phyloP scores from a whole-genome alignment of 2,329 filamentous ascomycete genomes.

The Hypoxylon sp. region DNA sequence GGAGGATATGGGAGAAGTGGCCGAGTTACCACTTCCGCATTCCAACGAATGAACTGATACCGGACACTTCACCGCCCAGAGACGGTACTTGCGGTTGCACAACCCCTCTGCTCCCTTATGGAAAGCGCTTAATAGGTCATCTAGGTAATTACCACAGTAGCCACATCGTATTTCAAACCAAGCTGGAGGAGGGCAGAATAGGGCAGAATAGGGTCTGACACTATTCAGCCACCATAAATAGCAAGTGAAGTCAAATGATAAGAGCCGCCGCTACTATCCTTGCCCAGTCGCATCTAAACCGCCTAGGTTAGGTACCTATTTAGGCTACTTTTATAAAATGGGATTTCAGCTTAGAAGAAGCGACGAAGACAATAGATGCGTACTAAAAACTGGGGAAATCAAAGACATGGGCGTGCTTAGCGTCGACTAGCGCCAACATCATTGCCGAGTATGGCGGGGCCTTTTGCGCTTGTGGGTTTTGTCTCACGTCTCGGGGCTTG shows the following conservation, averaged over 20 bases:
- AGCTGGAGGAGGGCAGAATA: too few relatives aligned
- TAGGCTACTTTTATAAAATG: neutral
- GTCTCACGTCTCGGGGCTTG: slow-evolving; percentile 31
- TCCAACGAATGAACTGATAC: neutral
- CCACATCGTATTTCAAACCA: too few relatives aligned
- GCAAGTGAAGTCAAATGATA: neutral
- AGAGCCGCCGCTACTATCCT: neutral
- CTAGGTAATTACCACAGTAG: neutral
- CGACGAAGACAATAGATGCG: neutral
- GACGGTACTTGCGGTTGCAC: neutral
- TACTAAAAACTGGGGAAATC: neutral
- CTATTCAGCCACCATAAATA: neutral
- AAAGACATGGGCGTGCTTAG: neutral
- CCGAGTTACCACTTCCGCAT: neutral
- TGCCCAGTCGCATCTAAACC: neutral
- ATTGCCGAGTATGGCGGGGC: slow-evolving; percentile 1
- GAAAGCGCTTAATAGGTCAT: neutral
- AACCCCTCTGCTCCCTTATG: neutral
- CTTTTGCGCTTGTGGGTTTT: slow-evolving; percentile 20
- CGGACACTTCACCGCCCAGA: neutral
- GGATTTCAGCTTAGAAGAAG: neutral
- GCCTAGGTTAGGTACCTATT: too few relatives aligned
- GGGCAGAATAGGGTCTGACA: too few relatives aligned
- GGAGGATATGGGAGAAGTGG: neutral
- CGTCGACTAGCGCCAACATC: neutral